A percentile compares a stretch with the other conserved stretches of the same genome.
These are phyloP conservation scores for Sporothrix luriei DNA, from an alignment of 2,329 filamentous ascomycete genomes.

Conservation along the genomic window DNA sequence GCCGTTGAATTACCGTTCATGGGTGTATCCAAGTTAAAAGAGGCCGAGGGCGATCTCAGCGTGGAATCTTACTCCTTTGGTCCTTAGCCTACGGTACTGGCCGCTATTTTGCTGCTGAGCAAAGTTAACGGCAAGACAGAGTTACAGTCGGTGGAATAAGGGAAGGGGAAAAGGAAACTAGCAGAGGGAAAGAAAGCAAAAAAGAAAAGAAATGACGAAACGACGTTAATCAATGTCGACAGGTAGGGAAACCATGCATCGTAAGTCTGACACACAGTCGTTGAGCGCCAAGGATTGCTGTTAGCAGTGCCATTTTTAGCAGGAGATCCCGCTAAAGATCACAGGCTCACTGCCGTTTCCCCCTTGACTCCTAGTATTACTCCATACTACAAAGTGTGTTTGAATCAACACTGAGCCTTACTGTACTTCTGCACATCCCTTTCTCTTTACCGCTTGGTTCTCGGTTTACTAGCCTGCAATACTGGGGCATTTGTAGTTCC, in stretches of 20 bases:
- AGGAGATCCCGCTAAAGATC: too few relatives aligned
- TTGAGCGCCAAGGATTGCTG: too few relatives aligned
- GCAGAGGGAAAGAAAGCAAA: neutral
- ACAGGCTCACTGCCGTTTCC: too few relatives aligned
- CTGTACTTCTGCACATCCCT: neutral
- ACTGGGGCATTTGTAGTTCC: neutral
- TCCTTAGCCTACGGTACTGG: slow-evolving; percentile 29
- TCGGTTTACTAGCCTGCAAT: neutral
- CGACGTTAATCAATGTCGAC: neutral
- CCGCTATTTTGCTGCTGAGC: slow-evolving; percentile 7
- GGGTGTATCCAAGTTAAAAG: neutral
- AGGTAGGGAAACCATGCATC: neutral
- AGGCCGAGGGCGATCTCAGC: slow-evolving; percentile 23
- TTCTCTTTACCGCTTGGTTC: neutral
- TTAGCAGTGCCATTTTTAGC: too few relatives aligned
- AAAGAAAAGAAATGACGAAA: neutral
- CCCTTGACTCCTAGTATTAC: too few relatives aligned
- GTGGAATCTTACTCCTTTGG: slow-evolving; percentile 26
- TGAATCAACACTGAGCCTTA: too few relatives aligned
- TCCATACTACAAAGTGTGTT: too few relatives aligned
- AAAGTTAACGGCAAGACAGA: neutral
- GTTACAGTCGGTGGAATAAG: neutral
- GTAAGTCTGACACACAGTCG: neutral
- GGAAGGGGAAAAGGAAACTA: neutral
- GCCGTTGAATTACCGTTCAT: neutral